Evolutionary conservation across 2,329 filamentous ascomycete species (phyloP), one percentile per base, ranked within the genome.

Genomic region (Colletotrichum higginsianum): DNA sequence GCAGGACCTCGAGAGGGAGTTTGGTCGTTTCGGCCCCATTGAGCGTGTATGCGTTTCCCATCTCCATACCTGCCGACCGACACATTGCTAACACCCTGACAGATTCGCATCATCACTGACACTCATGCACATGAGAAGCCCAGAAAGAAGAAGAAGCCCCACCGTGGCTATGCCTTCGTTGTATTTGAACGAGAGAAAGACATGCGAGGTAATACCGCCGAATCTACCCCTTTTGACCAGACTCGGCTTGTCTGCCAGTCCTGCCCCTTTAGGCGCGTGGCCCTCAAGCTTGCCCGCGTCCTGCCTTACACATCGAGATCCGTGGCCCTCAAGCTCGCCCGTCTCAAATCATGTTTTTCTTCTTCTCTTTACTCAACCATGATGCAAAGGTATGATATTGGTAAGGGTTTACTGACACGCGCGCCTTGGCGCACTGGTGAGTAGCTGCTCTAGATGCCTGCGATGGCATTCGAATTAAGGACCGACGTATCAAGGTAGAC

Each of bases 131-230:
- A 88, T 76, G 89, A 89, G 79, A 92, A 88, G 82, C 90, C 88
- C 67, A 93, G 92, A 78, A 94, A 95, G 84, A 92, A 94, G 80
- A 92, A 92, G 80, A 95, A 95, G 85, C 85, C 92, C 61, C 94
- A 97, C 79, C 89, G 92, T 78, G 96, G 96, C 73, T 99, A 99
- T 82, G 96, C 94, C 73, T 99, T 99, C 80, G 93, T 99, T 76
- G 94, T 98, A 66, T 99, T 96, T 80, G 96, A 98, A 84, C 92
- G 94, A 82, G 96, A 98, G 84, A 95, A 96, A 84, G 96, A 98
- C 81, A 98, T 98, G 95, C 97, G 97, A 94, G 95, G 95, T 98
- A 97, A 90, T 85, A 83, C 58, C 58, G 66, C 46, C 26, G 40
- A 72, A 55, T 26, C 61, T 64, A 44, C 21, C 64, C 67, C 63